Evolutionary conservation across 495 filamentous ascomycete genomes (phyloP).

Genomic region (Rostrohypoxylon terebratum): DNA sequence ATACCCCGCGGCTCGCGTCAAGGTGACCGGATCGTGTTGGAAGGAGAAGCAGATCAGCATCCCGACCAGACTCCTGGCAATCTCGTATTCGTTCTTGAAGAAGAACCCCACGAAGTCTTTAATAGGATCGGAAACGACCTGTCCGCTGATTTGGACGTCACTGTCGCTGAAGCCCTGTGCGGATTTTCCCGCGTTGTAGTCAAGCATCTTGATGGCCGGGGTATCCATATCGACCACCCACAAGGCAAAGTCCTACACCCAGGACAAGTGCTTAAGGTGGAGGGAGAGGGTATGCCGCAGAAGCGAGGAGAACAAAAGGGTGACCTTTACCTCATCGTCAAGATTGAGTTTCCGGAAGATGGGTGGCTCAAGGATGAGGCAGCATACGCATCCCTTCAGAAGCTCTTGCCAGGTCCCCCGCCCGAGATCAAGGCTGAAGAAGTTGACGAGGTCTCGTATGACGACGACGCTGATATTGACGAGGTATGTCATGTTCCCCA

Average conservation of each 20-base stretch:
- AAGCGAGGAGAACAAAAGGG: conserved; percentile 87
- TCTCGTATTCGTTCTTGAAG: conserved; percentile 86
- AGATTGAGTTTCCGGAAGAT: conserved; percentile 88
- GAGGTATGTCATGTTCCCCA: conserved; percentile 66
- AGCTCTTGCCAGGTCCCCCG: conserved; percentile 74
- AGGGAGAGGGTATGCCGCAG: conserved; percentile 91
- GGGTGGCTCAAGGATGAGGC: conserved; percentile 80
- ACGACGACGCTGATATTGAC: conserved; percentile 82
- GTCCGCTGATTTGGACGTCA: conserved; percentile 79
- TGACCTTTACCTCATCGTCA: conserved; percentile 86
- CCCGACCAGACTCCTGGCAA: conserved; percentile 93
- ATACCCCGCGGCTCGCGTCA: conserved; percentile 90
- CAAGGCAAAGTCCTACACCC: conserved; percentile 81
- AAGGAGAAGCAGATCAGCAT: conserved; percentile 94
- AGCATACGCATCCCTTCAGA: conserved; percentile 73
- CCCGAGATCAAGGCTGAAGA: conserved; percentile 73
- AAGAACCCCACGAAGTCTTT: conserved; percentile 84
- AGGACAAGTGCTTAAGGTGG: conserved; percentile 83
- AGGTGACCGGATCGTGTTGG: conserved; percentile 88
- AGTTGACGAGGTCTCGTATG: conserved; percentile 87
- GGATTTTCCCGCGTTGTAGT: conserved; percentile 92
- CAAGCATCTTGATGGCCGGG: conserved; percentile 93
- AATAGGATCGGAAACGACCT: conserved; percentile 85
- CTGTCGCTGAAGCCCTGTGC: conserved; percentile 83
- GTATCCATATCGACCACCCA: conserved; percentile 82